These are phyloP conservation scores for Penicillium angulare DNA, from an alignment of 495 filamentous ascomycete species.

Conservation along the genomic window DNA sequence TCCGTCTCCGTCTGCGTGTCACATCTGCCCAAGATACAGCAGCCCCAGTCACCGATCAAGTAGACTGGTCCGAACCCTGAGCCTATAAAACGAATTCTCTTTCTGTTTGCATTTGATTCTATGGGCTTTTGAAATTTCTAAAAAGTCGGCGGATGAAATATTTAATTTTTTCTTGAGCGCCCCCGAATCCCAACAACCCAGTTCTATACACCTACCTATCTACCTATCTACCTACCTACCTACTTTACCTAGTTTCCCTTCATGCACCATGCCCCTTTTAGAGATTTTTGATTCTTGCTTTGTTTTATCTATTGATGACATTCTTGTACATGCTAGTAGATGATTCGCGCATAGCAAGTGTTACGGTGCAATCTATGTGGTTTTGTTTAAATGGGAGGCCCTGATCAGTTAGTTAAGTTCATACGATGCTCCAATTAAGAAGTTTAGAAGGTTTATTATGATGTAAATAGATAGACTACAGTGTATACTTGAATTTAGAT, in stretches of 20 bases:
- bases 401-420: too few relatives aligned
- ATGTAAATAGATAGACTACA: too few relatives aligned
- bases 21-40: conserved; percentile 68
- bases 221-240: neutral
- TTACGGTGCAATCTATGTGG: neutral
- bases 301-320: too few relatives aligned
- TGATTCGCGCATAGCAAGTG: conserved; percentile 6
- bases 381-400: neutral
- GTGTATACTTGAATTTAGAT: too few relatives aligned
- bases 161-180: conserved; percentile 22
- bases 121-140: conserved; percentile 3
- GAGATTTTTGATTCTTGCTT: neutral
- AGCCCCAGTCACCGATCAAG: conserved; percentile 80
- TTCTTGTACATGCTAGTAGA: conserved; percentile 20
- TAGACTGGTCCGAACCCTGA: conserved; percentile 89
- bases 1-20: conserved; percentile 84
- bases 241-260: neutral
- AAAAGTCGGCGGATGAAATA: conserved; percentile 19
- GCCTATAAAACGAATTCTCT: neutral
- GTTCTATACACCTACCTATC: conserved; percentile 15
- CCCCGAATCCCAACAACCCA: conserved; percentile 7
- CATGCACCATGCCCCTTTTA: conserved; percentile 14
- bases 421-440: too few relatives aligned
- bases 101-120: neutral
- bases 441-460: too few relatives aligned